These are phyloP conservation scores for Aleurites moluccanus DNA, from an alignment of 441 rosid species.

Conservation along the genomic window DNA sequence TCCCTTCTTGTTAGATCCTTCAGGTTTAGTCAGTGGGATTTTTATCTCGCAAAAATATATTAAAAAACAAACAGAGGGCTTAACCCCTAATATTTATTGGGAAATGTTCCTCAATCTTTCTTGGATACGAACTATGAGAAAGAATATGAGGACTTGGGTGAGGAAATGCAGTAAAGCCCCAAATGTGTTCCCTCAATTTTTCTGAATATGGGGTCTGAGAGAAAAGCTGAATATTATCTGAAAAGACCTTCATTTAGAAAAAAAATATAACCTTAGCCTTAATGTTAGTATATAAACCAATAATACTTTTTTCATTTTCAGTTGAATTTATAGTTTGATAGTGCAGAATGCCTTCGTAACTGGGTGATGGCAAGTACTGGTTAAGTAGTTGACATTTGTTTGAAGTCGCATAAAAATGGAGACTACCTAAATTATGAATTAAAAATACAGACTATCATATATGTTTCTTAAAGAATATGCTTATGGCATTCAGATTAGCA, in stretches of 20 bases:
- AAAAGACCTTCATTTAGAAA: background rate
- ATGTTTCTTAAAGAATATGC: background rate
- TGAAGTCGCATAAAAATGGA: background rate
- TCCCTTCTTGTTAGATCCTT: too few relatives aligned
- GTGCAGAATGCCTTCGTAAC: background rate
- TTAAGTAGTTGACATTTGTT: background rate
- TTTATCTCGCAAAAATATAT: too few relatives aligned
- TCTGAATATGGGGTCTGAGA: background rate
- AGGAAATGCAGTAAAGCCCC: too few relatives aligned
- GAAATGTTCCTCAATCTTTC: too few relatives aligned
- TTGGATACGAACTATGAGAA: too few relatives aligned
- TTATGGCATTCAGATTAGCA: too few relatives aligned
- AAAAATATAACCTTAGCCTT: background rate
- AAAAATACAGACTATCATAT: background rate
- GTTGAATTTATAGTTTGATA: too few relatives aligned
- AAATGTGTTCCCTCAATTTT: too few relatives aligned
- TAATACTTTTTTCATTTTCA: background rate
- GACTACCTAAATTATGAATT: background rate
- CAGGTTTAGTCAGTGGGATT: too few relatives aligned
- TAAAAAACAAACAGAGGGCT: too few relatives aligned
- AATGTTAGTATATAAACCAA: background rate
- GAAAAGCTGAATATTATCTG: background rate
- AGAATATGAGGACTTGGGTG: too few relatives aligned
- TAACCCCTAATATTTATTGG: too few relatives aligned
- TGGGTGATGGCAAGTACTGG: background rate